Evolutionary conservation across 495 filamentous ascomycete genomes (phyloP), one percentile per base, ranked within the genome.

Genomic region (Talaromyces wortmannii): DNA sequence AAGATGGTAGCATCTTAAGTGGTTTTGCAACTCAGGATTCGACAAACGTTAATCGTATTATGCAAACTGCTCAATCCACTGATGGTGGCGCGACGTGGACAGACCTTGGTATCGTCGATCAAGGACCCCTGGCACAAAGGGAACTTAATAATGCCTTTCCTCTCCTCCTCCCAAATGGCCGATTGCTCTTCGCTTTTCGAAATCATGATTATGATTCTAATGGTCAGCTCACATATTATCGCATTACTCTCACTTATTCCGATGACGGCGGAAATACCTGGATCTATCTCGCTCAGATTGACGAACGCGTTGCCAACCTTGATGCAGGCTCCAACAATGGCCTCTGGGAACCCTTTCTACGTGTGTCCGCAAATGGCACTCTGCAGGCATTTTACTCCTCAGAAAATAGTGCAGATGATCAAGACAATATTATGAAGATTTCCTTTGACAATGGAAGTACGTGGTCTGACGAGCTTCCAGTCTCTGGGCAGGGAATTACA

Each of bases 111-210:
- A 62, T 64, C 45, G 67, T 63, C 16, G 49, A 59, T n/a, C 50
- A 52, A 13, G 65, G 59, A 5, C 42, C 57, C 5, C 54, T 60
- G 2, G 63, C 64, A 23, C 63, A 69, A 16, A 61, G 63, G 31
- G 77, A 81, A 53, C 62, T 81, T 32, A 78, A 81, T 55, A 81
- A 81, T 56, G 66, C 75, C 44, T 74, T 72, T 52, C 63, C 72
- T 1, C 68, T 80, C 5, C 73, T 77, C 50, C 59, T 81, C 0
- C 67, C 76, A 7, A 59, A 58, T 23, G 76, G 77, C 0, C 65
- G 68, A n/a, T 65, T 81, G 30, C 63, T 81, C 3, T 68, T 67
- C 18, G 72, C 74, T 8, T 79, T 76, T 60, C 69, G 78, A 15
- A 78, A 80, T 63, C 78, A 81, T 62, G 69, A 76, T 45, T 66